Percentiles rank a stretch among this genome's conserved stretches.
Evolutionary conservation across 2,329 filamentous ascomycete species (phyloP).

Genomic region (Alternaria arborescens): DNA sequence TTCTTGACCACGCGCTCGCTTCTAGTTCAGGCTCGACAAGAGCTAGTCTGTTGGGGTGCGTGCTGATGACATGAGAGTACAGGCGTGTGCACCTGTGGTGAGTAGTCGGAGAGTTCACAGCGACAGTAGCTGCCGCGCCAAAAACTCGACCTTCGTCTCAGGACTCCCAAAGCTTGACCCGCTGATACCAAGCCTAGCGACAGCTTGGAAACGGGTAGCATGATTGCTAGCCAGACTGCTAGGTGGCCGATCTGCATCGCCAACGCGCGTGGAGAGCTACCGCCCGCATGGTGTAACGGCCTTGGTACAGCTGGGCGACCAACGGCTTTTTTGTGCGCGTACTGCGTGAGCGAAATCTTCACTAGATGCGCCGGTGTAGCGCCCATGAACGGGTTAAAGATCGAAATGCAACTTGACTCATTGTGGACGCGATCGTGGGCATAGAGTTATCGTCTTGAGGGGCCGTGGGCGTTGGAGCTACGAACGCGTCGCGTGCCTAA

Average conservation of each 20-base stretch:
- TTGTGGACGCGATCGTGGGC: neutral
- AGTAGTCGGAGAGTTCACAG: neutral
- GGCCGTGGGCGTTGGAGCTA: neutral
- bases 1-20: neutral
- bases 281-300: conserved; percentile 3
- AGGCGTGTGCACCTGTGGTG: neutral
- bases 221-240: conserved; percentile 11
- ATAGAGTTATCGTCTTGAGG: neutral
- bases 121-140: neutral
- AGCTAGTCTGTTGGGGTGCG: neutral
- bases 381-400: neutral
- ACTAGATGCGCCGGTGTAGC: neutral
- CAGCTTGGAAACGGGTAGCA: conserved; percentile 15
- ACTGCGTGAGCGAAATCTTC: conserved; percentile 29
- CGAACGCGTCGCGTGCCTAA: neutral
- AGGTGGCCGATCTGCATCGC: conserved; percentile 1
- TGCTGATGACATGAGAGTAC: neutral
- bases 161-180: neutral
- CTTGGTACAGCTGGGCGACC: conserved; percentile 26
- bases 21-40: neutral
- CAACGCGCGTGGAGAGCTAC: conserved; percentile 6
- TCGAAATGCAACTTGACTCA: neutral
- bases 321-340: neutral
- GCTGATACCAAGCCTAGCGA: conserved; percentile 14
- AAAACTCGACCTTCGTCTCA: neutral